These are phyloP conservation scores for Sugiyamaella marilandica DNA, from an alignment of 805 yeast species.

Conservation along the genomic window DNA sequence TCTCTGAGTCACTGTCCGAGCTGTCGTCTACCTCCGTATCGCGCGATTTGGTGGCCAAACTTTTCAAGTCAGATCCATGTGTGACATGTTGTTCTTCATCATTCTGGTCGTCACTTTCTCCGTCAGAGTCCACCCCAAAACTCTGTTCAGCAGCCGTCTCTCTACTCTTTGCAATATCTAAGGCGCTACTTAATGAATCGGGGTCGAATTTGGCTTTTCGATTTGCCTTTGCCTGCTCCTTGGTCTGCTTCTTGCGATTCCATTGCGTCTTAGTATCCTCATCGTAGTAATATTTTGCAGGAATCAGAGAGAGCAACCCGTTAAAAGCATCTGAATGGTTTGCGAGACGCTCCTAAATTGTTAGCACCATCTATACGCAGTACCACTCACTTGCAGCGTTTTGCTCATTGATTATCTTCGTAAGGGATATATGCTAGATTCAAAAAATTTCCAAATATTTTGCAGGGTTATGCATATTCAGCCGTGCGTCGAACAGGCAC, in stretches of 20 bases:
- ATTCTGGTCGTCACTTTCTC: conserved; percentile 23
- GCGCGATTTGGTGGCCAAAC: conserved; percentile 14
- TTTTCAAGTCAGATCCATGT: no score
- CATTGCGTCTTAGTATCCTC: conserved; percentile 87
- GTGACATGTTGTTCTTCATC: conserved; percentile 17
- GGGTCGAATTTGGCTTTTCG: conserved; percentile 78
- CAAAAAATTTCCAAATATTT: conserved; percentile 2
- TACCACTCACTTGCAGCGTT: conserved; percentile 18
- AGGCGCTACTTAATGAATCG: conserved; percentile 28
- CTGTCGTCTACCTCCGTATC: conserved; percentile 10
- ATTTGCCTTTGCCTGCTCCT: conserved; percentile 56
- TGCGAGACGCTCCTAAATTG: conserved; percentile 29
- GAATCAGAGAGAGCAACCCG: conserved; percentile 83
- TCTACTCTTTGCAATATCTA: conserved; percentile 29
- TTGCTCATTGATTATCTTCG: conserved; percentile 17
- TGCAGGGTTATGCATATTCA: background rate
- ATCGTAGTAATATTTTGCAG: conserved; percentile 91
- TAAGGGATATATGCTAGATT: background rate
- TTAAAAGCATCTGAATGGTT: conserved; percentile 55
- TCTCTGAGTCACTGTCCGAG: conserved; percentile 6
- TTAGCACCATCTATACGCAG: background rate
- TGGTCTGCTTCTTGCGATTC: conserved; percentile 72
- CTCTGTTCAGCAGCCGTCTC: conserved; percentile 34
- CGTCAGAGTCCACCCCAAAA: conserved; percentile 25
- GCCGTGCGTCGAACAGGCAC: background rate